Evolutionary conservation across 2,329 filamentous ascomycete species (phyloP).

Genomic region (Lanzia echinophila): DNA sequence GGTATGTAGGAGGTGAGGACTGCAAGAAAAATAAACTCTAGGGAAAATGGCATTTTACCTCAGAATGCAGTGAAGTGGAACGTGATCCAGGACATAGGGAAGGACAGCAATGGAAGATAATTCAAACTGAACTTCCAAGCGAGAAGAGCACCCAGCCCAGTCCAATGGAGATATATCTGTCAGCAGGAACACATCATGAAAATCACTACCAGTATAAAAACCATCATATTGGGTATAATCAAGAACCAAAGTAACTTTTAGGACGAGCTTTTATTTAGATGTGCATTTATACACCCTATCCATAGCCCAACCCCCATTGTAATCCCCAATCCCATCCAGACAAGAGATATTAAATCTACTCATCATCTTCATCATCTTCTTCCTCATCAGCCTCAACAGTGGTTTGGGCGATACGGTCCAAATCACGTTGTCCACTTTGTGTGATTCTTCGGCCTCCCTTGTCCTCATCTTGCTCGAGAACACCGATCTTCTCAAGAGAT

Average conservation of each 20-base stretch:
- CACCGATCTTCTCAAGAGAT: slow-evolving; percentile 98
- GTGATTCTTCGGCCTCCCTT: slow-evolving; percentile 98
- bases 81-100: too few relatives aligned
- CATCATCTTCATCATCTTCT: slow-evolving; percentile 47
- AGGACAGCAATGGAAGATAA: too few relatives aligned
- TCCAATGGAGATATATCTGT: too few relatives aligned
- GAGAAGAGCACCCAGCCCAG: too few relatives aligned
- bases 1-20: too few relatives aligned
- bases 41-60: too few relatives aligned
- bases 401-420: slow-evolving; percentile 90
- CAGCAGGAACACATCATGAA: too few relatives aligned
- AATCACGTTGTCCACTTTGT: slow-evolving; percentile 95
- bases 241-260: slow-evolving; percentile 8
- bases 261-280: slow-evolving; percentile 10
- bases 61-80: too few relatives aligned
- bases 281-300: slow-evolving; percentile 12
- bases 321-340: slow-evolving; percentile 14
- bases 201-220: too few relatives aligned
- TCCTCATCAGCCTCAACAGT: slow-evolving; percentile 67
- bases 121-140: too few relatives aligned
- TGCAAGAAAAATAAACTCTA: too few relatives aligned
- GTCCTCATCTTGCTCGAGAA: slow-evolving; percentile 95
- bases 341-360: slow-evolving; percentile 41
- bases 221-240: slow-evolving; percentile 2
- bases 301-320: slow-evolving; percentile 19